These are phyloP conservation scores for Neurospora sp. DNA, from an alignment of 495 filamentous ascomycete genomes.

Conservation along the genomic window DNA sequence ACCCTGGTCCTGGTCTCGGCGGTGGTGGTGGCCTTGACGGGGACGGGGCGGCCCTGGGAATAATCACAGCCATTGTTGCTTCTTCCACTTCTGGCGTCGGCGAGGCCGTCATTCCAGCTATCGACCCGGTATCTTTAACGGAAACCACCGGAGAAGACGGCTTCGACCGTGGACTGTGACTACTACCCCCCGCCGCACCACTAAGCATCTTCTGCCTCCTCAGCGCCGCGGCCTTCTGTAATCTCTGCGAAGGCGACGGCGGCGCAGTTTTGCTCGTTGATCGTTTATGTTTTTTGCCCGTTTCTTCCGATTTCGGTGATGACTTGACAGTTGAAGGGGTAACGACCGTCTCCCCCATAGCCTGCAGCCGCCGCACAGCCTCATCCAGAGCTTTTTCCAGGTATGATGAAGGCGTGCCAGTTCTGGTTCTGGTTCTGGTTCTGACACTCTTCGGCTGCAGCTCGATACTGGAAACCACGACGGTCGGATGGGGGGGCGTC, in stretches of 20 bases:
- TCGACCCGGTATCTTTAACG: too few species aligned
- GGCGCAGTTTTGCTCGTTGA: background rate
- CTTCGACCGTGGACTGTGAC: background rate
- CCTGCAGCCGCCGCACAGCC: constrained; percentile 23
- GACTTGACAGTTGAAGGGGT: background rate
- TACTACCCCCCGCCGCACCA: background rate
- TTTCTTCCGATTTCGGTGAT: background rate
- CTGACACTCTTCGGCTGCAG: background rate
- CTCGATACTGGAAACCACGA: background rate
- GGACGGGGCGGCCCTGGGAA: background rate
- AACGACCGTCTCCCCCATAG: constrained; percentile 13
- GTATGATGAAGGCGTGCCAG: constrained; percentile 22
- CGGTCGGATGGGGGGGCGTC: background rate
- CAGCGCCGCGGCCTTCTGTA: constrained; percentile 8
- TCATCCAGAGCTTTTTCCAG: constrained; percentile 29
- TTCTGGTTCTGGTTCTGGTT: background rate
- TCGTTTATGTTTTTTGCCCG: background rate
- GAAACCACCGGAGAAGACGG: background rate
- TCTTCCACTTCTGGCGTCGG: background rate
- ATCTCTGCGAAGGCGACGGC: constrained; percentile 10
- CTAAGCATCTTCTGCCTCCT: constrained; percentile 8
- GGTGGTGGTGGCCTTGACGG: background rate
- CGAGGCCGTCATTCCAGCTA: too few species aligned
- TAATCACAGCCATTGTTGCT: background rate
- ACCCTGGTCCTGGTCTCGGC: background rate